Conservation (phyloP, 108 stramenopile genomes). For the Skeletonema tropicum region DNA sequence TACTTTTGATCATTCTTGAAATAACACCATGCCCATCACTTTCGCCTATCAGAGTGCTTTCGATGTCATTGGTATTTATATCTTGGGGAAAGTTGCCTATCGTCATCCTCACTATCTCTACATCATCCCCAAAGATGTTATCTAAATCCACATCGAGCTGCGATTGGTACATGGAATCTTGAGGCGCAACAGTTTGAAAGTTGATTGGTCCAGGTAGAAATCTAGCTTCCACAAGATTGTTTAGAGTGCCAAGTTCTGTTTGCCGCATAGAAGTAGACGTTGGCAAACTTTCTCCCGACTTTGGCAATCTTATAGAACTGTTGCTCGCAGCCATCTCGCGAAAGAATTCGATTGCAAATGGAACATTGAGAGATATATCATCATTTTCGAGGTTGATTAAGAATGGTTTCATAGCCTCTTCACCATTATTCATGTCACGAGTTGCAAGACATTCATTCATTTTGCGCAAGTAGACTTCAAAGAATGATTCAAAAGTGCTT, state of each 20-base stretch:
- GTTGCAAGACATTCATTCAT: slow-evolving; percentile 37
- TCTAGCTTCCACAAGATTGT: slow-evolving; percentile 57
- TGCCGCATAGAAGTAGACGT: slow-evolving; percentile 8
- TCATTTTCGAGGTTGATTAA: slow-evolving; percentile 60
- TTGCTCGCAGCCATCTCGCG: slow-evolving; percentile 26
- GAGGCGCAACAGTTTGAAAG: slow-evolving; percentile 25
- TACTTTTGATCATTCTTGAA: slow-evolving; percentile 32
- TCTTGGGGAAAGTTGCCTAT: slow-evolving; percentile 27
- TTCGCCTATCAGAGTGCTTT: slow-evolving; percentile 24
- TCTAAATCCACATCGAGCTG: slow-evolving; percentile 21
- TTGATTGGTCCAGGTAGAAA: slow-evolving; percentile 63
- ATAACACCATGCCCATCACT: slow-evolving; percentile 44
- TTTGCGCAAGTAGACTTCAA: slow-evolving; percentile 46
- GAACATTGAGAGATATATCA: slow-evolving; percentile 64
- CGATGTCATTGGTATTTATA: slow-evolving; percentile 1
- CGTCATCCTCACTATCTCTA: slow-evolving; percentile 45
- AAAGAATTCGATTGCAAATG: slow-evolving; percentile 72
- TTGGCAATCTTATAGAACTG: background rate
- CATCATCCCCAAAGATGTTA: slow-evolving; percentile 32
- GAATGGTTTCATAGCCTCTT: slow-evolving; percentile 29
- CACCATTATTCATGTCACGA: background rate
- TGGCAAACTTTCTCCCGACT: background rate
- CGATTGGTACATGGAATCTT: slow-evolving; percentile 23
- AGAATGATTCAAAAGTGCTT: slow-evolving; percentile 58
- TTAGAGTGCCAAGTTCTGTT: slow-evolving; percentile 47